Conservation (phyloP, 1,139 yeast species). For the Hyphopichia pseudoburtonii region DNA sequence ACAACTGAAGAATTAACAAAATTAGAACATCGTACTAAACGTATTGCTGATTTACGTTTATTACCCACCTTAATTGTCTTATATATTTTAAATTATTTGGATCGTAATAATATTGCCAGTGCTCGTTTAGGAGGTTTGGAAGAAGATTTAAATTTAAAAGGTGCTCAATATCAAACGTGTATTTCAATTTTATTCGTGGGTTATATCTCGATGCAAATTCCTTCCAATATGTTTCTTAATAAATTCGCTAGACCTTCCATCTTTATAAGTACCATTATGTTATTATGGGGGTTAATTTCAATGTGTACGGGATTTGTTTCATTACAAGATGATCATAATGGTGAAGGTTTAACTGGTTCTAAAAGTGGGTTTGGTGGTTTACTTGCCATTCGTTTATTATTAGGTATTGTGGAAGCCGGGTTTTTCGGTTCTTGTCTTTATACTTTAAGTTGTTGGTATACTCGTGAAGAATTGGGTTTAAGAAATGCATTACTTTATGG, state of each 20-base stretch:
- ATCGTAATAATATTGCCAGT: constrained; percentile 60
- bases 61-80: constrained; percentile 56
- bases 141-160: constrained; percentile 47
- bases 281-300: constrained; percentile 53
- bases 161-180: constrained; percentile 54
- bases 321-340: constrained; percentile 3
- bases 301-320: constrained; percentile 39
- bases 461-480: constrained; percentile 46
- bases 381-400: constrained; percentile 46
- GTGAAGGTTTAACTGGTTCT: constrained; percentile 9
- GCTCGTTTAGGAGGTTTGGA: constrained; percentile 61
- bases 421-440: constrained; percentile 55
- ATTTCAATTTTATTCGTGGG: constrained; percentile 61
- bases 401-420: constrained; percentile 62
- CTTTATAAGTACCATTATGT: constrained; percentile 52
- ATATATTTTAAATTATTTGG: constrained; percentile 55
- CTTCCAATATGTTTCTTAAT: constrained; percentile 50
- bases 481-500: constrained; percentile 61
- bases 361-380: constrained; percentile 39
- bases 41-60: constrained; percentile 52
- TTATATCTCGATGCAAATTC: constrained; percentile 60
- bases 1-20: constrained; percentile 35
- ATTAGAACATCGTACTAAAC: constrained; percentile 38
- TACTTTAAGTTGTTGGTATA: constrained; percentile 50
- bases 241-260: constrained; percentile 51